Conservation (phyloP, 2,329 filamentous ascomycete species). For the Fusarium papillatum region DNA sequence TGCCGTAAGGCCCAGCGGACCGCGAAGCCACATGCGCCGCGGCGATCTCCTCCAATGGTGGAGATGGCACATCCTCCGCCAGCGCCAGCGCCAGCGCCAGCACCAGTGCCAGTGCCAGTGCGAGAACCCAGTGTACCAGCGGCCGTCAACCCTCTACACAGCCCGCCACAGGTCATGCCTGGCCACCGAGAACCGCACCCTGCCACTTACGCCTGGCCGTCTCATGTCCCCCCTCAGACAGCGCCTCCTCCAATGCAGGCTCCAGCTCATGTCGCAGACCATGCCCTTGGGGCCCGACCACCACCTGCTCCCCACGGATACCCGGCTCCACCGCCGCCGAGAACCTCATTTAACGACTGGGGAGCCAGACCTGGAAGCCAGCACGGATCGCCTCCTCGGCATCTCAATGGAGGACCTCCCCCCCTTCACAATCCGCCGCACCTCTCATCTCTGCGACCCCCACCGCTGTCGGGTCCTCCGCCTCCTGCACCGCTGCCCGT, state of each 20-base stretch:
- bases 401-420: conserved; percentile 63
- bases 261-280: conserved; percentile 41
- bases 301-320: conserved; percentile 44
- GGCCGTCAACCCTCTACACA: conserved; percentile 42
- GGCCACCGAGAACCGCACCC: conserved; percentile 45
- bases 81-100: background rate
- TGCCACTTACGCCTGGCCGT: conserved; percentile 42
- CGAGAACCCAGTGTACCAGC: conserved; percentile 34
- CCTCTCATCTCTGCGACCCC: conserved; percentile 63
- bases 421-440: conserved; percentile 48
- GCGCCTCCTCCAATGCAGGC: conserved; percentile 40
- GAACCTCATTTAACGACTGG: conserved; percentile 59
- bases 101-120: conserved; percentile 1
- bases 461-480: conserved; percentile 58
- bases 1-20: conserved; percentile 71
- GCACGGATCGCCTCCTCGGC: conserved; percentile 61
- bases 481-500: conserved; percentile 56
- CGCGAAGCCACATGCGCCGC: conserved; percentile 48
- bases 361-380: conserved; percentile 62
- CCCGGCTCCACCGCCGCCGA: conserved; percentile 44
- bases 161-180: conserved; percentile 44
- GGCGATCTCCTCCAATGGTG: conserved; percentile 33
- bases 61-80: conserved; percentile 36
- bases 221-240: conserved; percentile 39
- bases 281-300: conserved; percentile 45